Evolutionary conservation across 179 eudicot species (phyloP).

Genomic region (Silene coronaria): DNA sequence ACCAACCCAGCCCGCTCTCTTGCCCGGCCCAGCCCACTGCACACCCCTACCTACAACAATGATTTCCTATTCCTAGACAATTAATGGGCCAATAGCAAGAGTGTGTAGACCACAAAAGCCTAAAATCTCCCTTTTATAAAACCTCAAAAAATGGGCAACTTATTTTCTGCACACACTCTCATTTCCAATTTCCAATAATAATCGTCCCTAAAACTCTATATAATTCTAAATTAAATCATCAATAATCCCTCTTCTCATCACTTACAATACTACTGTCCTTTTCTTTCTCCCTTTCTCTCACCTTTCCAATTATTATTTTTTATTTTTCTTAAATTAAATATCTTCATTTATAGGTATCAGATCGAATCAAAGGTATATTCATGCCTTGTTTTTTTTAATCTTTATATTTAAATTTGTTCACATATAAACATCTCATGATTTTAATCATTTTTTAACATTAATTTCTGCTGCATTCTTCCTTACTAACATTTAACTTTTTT

Average conservation of each 20-base stretch:
- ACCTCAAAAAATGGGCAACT: too few species aligned
- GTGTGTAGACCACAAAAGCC: too few species aligned
- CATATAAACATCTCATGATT: not conserved
- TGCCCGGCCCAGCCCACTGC: too few species aligned
- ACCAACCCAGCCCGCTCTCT: too few species aligned
- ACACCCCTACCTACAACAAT: too few species aligned
- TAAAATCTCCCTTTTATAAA: too few species aligned
- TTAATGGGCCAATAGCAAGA: too few species aligned
- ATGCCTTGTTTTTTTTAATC: not conserved
- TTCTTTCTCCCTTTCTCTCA: slow-evolving; percentile 7
- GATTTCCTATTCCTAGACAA: too few species aligned
- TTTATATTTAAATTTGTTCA: not conserved
- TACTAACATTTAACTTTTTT: not conserved
- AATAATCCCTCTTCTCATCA: not conserved
- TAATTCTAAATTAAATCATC: not conserved
- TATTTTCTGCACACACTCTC: too few species aligned
- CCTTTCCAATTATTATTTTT: not conserved
- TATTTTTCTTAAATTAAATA: too few species aligned
- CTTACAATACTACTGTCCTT: not conserved
- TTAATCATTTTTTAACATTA: not conserved
- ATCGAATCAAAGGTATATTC: slow-evolving; percentile 23
- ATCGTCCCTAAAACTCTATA: not conserved
- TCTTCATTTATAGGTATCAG: slow-evolving; percentile 10
- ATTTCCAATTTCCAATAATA: too few species aligned
- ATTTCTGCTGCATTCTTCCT: slow-evolving; percentile 10